Evolutionary conservation across 306 rosid species (phyloP), one percentile per base, ranked within the genome.

Genomic region (Vigna mungo): DNA sequence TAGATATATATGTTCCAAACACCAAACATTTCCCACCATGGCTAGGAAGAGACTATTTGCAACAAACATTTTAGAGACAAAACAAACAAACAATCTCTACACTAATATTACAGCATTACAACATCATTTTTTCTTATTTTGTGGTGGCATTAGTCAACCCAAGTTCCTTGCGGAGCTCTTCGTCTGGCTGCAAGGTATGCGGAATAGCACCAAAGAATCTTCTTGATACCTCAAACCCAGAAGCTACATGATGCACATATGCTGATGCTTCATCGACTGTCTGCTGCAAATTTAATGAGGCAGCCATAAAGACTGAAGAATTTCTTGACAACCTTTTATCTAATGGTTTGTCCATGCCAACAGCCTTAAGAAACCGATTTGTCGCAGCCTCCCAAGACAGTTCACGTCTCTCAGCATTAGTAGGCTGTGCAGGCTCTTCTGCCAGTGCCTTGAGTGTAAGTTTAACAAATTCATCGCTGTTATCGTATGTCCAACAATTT

Each of bases 381-480:
- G 96, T 95, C 52, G 98, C 98, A 0, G 98, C 88, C 80, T 84
- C 97, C 98, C 98, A 95, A 34, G 97, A 92, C 14, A 95, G 92
- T 47, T 76, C 87, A 17, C 84, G 84, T 68, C 82, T 88, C 30
- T 92, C 91, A 13, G 79, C 86, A 69, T 95, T 89, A 4, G 92
- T 90, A 53, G 82, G 89, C 79, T 75, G 97, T 15, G 46, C 86
- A 59, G 98, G 96, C 62, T 88, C 84, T 65, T 88, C 96, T 2
- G 79, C 43, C 72, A 90, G 84, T 36, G 93, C 97, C 78, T 82
- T 84, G 6, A 49, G 83, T 55, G 83, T 88, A 62, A 86, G 90
- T 81, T 81, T 62, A 55, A 89, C 92, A 86, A 95, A 95, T 20
- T 72, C 97, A 11, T 81, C 67, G 43, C 58, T 58, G 63, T 82